These are phyloP conservation scores for Coix lacrymajobi DNA, from an alignment of 176 grass and related monocot species.

Conservation along the genomic window DNA sequence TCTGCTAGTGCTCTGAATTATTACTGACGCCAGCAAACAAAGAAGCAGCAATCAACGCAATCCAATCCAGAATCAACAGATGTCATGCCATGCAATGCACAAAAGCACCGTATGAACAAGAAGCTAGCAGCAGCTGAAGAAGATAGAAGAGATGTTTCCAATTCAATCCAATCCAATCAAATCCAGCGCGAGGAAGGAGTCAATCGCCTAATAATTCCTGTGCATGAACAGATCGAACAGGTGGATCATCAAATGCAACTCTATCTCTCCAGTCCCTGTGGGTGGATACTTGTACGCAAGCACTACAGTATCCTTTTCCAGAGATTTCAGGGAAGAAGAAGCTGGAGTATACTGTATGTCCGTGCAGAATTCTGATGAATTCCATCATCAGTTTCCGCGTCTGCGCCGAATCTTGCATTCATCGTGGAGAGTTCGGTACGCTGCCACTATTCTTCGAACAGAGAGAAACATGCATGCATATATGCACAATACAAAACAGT, in stretches of 20 bases:
- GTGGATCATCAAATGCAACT: neutral
- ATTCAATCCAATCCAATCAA: neutral
- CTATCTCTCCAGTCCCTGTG: neutral
- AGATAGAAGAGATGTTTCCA: neutral
- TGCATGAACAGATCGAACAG: neutral
- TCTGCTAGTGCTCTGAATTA: neutral
- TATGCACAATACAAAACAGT: neutral
- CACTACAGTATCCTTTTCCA: slow-evolving; percentile 6
- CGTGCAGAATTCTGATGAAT: neutral
- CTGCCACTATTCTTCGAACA: slow-evolving; percentile 16
- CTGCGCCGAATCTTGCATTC: neutral
- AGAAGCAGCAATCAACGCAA: neutral
- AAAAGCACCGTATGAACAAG: neutral
- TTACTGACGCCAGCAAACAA: neutral
- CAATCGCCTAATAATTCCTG: slow-evolving; percentile 27
- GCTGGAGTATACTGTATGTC: too few relatives aligned
- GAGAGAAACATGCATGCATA: neutral
- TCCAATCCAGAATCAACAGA: neutral
- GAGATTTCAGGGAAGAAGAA: neutral
- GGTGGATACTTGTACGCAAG: neutral
- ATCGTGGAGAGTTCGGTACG: slow-evolving; percentile 34
- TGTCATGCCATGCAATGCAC: neutral
- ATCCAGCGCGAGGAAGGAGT: neutral
- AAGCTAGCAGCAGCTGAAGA: neutral
- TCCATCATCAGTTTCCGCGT: slow-evolving; percentile 31